Percentiles rank a stretch among this genome's conserved stretches.
Evolutionary conservation across 1,284 basidiomycete species (phyloP).

Genomic region (Coniferiporia weirii): DNA sequence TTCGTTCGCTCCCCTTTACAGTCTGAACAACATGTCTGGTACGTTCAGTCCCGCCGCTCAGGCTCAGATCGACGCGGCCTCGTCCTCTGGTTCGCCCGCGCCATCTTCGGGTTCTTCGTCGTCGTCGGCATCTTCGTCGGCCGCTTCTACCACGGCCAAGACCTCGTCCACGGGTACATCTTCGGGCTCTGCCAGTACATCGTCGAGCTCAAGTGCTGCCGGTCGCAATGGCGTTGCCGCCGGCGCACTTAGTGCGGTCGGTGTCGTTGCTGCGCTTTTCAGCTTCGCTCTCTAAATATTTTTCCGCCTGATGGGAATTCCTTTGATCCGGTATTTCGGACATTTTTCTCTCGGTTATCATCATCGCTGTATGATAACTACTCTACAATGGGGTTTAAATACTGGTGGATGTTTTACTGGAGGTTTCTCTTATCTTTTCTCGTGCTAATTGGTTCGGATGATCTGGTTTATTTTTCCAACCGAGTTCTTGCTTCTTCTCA

Average conservation of each 20-base stretch:
- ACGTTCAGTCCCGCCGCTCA: conserved; percentile 49
- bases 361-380: not conserved
- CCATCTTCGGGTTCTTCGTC: conserved; percentile 18
- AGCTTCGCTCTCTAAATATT: conserved; percentile 6
- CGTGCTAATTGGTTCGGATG: not conserved
- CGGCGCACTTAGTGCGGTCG: conserved; percentile 25
- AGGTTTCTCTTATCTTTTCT: not conserved
- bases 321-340: not conserved
- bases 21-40: conserved; percentile 60
- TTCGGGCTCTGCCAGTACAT: conserved; percentile 15
- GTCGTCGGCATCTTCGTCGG: conserved; percentile 15
- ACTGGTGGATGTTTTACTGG: not conserved
- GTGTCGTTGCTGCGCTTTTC: conserved; percentile 24
- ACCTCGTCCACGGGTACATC: conserved; percentile 19
- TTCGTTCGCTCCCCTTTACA: conserved; percentile 26
- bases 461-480: not conserved
- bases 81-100: conserved; percentile 19
- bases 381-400: not conserved
- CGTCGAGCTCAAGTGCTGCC: conserved; percentile 22
- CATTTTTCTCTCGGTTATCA: not conserved
- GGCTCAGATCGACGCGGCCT: conserved; percentile 41
- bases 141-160: conserved; percentile 22
- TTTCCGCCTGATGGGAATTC: not conserved
- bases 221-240: conserved; percentile 24
- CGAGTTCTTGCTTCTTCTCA: not conserved